Evolutionary conservation across 345 rosid genomes (phyloP).

Genomic region (Gossypium australe): DNA sequence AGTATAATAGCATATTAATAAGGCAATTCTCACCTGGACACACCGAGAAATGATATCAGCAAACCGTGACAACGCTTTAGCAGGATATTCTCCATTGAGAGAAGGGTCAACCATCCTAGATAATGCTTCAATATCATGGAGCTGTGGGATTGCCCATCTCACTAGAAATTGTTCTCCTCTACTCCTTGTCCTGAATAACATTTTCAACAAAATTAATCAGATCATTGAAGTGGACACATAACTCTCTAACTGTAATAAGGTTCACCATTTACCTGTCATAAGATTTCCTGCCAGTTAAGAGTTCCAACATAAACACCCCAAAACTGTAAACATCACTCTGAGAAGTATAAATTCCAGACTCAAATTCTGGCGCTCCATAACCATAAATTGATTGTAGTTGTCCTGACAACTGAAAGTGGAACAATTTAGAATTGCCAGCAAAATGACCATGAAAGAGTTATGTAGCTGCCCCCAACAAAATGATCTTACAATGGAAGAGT

Average conservation of each 20-base stretch:
- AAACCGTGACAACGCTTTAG: constrained; percentile 85
- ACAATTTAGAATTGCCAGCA: constrained; percentile 9
- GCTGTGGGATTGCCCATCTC: constrained; percentile 96
- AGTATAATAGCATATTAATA: not conserved
- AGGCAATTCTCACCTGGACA: constrained; percentile 59
- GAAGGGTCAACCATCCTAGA: constrained; percentile 97
- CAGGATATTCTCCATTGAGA: constrained; percentile 67
- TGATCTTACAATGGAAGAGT: not conserved
- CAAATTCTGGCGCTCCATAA: constrained; percentile 97
- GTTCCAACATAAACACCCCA: constrained; percentile 97
- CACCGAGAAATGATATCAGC: constrained; percentile 93
- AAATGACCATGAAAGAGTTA: not conserved
- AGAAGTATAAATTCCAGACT: constrained; percentile 77
- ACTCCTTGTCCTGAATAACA: constrained; percentile 44
- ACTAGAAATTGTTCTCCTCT: constrained; percentile 91
- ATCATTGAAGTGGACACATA: not conserved
- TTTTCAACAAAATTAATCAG: not conserved
- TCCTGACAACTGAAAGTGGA: constrained; percentile 76
- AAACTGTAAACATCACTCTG: constrained; percentile 95
- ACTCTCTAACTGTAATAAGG: not conserved
- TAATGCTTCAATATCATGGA: constrained; percentile 86
- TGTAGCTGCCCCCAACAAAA: not conserved
- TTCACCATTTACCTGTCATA: constrained; percentile 57
- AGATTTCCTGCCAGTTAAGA: constrained; percentile 87
- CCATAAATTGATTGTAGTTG: constrained; percentile 71